A percentile compares a stretch with the other conserved stretches of the same genome.
These are phyloP conservation scores for Vaccinium vitisidaea DNA, from an alignment of 148 eudicot genomes.

Conservation along the genomic window DNA sequence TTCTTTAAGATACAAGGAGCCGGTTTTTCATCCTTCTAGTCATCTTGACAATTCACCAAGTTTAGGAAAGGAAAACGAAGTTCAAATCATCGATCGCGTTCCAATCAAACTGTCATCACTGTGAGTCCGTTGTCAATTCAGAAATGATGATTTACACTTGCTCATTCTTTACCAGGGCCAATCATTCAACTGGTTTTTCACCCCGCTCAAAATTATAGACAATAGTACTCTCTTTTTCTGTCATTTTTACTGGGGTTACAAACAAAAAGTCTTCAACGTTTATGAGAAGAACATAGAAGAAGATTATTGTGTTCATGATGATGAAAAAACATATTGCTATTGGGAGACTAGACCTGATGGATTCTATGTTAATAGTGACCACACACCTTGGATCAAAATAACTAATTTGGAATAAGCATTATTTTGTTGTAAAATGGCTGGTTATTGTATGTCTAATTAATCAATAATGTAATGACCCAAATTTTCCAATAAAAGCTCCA, in stretches of 20 bases:
- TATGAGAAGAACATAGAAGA: not conserved
- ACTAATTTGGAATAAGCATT: too few relatives aligned
- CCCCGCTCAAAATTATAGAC: not conserved
- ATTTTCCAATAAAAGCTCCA: too few relatives aligned
- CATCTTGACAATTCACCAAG: not conserved
- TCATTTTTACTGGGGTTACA: constrained; percentile 13
- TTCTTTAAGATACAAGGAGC: not conserved
- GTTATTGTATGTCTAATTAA: not conserved
- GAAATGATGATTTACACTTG: not conserved
- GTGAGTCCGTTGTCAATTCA: not conserved
- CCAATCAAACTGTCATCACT: not conserved
- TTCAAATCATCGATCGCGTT: not conserved
- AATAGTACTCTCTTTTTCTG: constrained; percentile 10
- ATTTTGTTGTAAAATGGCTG: too few relatives aligned
- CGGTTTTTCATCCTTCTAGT: not conserved
- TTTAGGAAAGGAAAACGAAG: not conserved
- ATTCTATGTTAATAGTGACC: too few relatives aligned
- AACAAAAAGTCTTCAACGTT: not conserved
- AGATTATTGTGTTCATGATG: not conserved
- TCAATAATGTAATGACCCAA: too few relatives aligned
- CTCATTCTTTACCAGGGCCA: not conserved
- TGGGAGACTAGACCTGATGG: constrained; percentile 1
- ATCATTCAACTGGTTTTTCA: not conserved
- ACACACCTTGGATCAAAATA: too few relatives aligned
- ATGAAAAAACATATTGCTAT: not conserved